Evolutionary conservation across 345 rosid genomes (phyloP).

Genomic region (Salix caprea): DNA sequence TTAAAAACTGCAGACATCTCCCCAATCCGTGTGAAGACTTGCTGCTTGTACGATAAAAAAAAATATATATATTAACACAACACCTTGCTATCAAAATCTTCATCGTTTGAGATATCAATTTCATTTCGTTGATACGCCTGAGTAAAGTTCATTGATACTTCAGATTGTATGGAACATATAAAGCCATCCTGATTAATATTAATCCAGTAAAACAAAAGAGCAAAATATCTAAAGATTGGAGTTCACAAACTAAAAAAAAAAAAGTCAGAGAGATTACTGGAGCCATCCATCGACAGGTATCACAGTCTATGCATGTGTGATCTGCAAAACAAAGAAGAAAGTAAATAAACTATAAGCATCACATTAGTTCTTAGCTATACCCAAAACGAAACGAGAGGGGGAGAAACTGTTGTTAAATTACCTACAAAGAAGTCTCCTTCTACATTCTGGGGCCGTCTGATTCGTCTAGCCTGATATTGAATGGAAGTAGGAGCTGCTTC

Average conservation of each 20-base stretch:
- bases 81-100: neutral
- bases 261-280: slow-evolving; percentile 37
- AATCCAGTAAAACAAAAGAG: neutral
- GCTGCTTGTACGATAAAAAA: slow-evolving; percentile 20
- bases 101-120: neutral
- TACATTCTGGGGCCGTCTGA: slow-evolving; percentile 41
- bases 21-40: slow-evolving; percentile 45
- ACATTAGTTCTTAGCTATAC: neutral
- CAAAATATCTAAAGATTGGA: neutral
- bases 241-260: neutral
- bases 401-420: slow-evolving; percentile 1
- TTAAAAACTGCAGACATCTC: slow-evolving; percentile 49
- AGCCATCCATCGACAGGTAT: slow-evolving; percentile 80
- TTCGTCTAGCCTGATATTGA: slow-evolving; percentile 1
- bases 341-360: neutral
- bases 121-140: neutral
- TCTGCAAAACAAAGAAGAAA: slow-evolving; percentile 33
- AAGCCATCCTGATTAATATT: neutral
- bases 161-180: neutral
- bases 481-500: neutral
- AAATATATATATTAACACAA: neutral
- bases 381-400: neutral
- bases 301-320: slow-evolving; percentile 59
- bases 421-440: slow-evolving; percentile 61
- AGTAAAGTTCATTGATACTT: neutral